Evolutionary conservation across 2,329 filamentous ascomycete species (phyloP), one percentile per base, ranked within the genome.

Genomic region (Aspergillus versicolor): DNA sequence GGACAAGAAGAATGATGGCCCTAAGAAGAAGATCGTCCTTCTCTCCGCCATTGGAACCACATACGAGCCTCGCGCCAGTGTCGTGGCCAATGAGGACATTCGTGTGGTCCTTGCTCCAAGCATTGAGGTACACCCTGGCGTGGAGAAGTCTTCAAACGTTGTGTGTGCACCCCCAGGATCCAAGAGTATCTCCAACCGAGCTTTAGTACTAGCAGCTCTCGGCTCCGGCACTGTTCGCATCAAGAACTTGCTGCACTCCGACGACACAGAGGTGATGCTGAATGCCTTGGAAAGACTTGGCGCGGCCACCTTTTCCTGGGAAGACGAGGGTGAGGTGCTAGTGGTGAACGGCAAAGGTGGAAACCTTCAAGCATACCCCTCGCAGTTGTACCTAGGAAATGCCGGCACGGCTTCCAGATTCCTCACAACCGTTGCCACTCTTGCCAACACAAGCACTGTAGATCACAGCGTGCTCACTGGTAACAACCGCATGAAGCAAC

Each of bases 1-100:
- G 8, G 94, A 99, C 77, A 99, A 99, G 83, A 99, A 99, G 81
- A 99, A 99, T 64, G 90, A 96, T 44, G 94, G 94, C 2, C 85
- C 85, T 58, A 92, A 93, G 75, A 99, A 99, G 82, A 97, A 96
- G 77, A 89, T 99, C 61, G 93, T 97, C 6, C 83, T 99, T 7
- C 81, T 99, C 11, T 92, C 92, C 1, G 89, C 89, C 12, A 96
- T 99, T 70, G 94, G 94, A 56, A 86, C 88, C 67, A 95, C 92
- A 0, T 78, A 93, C 69, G 94, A 99, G 77, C 88, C 86, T 54
- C 90, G 88, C 73, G 94, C 94, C 27, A 97, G 88, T 65, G 87
- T 91, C 9, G 92, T 97, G n/a, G 84, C 89, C 11, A 95, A 99
- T 71, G 82, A 84, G 61, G 86, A 90, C 57, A 95, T 99, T 67